These are phyloP conservation scores for Inonotus hispidus DNA, from an alignment of 1,284 basidiomycete genomes.

Conservation along the genomic window DNA sequence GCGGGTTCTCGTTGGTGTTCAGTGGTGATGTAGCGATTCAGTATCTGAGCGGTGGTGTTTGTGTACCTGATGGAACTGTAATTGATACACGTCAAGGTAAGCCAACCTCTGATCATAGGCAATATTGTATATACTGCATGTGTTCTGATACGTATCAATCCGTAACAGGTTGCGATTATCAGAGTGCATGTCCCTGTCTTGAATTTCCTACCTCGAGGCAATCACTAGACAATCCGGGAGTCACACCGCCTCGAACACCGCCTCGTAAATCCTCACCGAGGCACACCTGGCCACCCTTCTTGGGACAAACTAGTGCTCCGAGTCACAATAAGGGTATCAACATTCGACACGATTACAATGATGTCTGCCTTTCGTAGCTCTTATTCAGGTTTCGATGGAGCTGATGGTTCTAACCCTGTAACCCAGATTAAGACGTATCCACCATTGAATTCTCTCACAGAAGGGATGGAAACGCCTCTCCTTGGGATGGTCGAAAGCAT, in stretches of 20 bases:
- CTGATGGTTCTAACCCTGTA: not conserved
- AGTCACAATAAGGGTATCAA: no score
- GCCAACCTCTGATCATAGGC: no score
- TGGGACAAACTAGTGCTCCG: no score
- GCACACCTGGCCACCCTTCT: no score
- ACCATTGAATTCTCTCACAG: not conserved
- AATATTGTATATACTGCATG: no score
- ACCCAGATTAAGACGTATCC: not conserved
- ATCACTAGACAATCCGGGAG: not conserved
- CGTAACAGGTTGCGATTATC: no score
- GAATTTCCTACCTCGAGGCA: not conserved
- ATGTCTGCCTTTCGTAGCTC: not conserved
- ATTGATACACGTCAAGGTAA: not conserved
- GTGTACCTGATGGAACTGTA: not conserved
- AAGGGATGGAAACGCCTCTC: not conserved
- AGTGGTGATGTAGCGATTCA: not conserved
- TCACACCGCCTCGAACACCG: not conserved
- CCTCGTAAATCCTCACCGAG: not conserved
- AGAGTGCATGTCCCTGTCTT: no score
- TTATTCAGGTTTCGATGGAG: not conserved
- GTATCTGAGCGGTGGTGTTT: not conserved
- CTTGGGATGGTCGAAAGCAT: not conserved
- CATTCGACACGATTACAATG: no score
- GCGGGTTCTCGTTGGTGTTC: not conserved
- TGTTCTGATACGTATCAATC: no score